Base-by-base conservation (phyloP, 257 asterid species). In the Catharanthus roseus region DNA sequence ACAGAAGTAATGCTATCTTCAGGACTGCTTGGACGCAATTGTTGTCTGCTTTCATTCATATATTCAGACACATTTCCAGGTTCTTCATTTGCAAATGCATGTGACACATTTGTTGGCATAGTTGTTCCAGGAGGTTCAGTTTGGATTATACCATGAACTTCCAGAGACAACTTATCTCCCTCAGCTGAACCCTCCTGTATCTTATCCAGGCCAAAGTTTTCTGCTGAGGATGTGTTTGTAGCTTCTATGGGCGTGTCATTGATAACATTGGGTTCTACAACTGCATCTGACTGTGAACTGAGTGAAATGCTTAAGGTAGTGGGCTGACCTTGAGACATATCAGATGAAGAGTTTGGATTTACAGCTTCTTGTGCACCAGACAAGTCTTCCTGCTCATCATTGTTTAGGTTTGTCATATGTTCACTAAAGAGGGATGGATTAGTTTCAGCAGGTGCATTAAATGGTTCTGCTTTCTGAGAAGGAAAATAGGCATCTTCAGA, bases 1-100 rank as follows among this genome's bases (percentile, higher is more conserved):
- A 89, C 96, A 65, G 93, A 84, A 72, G 89, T 77, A 83, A 88
- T 89, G 74, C 71, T 68, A 49, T 67, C 79, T 71, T 79, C 96
- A 82, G 86, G 84, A 81, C 67, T 82, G 28, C 70, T 72, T 70
- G 84, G 81, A 79, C 78, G 85, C 60, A 82, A 70, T 70, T 49
- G 69, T 71, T 90, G 64, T 83, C 74, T 74, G 78, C 71, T 72
- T 77, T 73, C 82, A 72, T 67, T 45, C 69, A 62, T 70, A 79
- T 81, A 83, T 72, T 77, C 83, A 75, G 47, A 71, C 51, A 58
- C 81, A 47, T 79, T 79, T 64, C 74, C 84, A 72, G 63, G 82
- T 77, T 75, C 79, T 74, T 82, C 92, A 68, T 81, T 74, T 74
- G 79, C 72, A 71, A 83, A 72, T 66, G 72, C 75, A 81, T 78